Percentiles rank a stretch among this genome's conserved stretches.
Evolutionary conservation across 2,329 filamentous ascomycete species (phyloP).

Genomic region (Alternaria arborescens): DNA sequence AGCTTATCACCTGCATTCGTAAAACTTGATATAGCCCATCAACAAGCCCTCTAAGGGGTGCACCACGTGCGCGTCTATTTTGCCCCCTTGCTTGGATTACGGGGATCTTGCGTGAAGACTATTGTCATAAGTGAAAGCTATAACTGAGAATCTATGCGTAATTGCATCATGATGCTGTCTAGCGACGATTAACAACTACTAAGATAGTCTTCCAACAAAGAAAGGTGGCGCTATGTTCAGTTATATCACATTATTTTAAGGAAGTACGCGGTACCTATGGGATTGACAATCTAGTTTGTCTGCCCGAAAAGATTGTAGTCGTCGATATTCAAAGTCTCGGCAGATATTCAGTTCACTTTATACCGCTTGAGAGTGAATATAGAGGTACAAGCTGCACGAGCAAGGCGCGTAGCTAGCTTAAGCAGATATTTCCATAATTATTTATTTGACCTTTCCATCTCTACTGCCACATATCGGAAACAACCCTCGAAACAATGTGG

Average conservation of each 20-base stretch:
- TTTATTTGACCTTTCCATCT: not conserved
- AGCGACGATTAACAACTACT: too few relatives aligned
- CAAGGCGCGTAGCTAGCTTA: not conserved
- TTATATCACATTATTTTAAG: not conserved
- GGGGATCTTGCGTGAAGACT: not conserved
- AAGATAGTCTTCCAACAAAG: too few relatives aligned
- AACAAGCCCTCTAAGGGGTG: not conserved
- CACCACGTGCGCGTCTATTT: not conserved
- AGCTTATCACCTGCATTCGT: not conserved
- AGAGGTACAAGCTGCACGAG: not conserved
- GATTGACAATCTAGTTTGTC: not conserved
- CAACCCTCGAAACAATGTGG: not conserved
- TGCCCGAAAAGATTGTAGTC: not conserved
- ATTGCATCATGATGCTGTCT: too few relatives aligned
- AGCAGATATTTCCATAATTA: not conserved
- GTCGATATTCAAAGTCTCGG: not conserved
- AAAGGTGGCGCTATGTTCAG: not conserved
- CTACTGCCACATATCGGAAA: not conserved
- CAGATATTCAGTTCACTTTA: not conserved
- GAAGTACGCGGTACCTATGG: not conserved
- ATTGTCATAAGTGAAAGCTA: not conserved
- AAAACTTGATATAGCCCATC: not conserved
- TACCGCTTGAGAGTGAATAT: not conserved
- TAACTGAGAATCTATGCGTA: too few relatives aligned
- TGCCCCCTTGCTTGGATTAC: not conserved